These are phyloP conservation scores for Nannizzia gypsea DNA, from an alignment of 2,329 filamentous ascomycete genomes.

Conservation along the genomic window DNA sequence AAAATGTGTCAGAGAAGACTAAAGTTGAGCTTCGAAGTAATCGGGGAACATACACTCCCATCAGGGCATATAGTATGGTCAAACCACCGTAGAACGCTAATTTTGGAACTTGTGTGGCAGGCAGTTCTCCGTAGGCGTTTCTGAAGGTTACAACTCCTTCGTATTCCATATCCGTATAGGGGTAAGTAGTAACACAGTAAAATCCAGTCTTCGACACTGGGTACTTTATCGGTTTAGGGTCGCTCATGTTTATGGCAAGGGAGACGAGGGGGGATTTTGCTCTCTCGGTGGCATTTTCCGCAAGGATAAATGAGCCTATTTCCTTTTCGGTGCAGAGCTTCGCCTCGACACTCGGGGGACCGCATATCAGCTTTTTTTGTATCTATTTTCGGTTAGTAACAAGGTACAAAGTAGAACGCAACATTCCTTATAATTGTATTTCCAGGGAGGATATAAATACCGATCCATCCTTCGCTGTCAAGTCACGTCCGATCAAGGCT, in stretches of 20 bases:
- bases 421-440: neutral
- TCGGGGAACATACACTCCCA: conserved; percentile 49
- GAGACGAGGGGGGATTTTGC: conserved; percentile 65
- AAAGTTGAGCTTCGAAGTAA: neutral
- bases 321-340: conserved; percentile 65
- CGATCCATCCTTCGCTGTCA: conserved; percentile 42
- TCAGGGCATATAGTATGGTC: conserved; percentile 82
- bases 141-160: conserved; percentile 77
- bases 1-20: neutral
- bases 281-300: conserved; percentile 58
- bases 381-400: neutral
- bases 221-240: conserved; percentile 63
- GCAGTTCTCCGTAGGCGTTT: conserved; percentile 91
- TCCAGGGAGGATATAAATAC: conserved; percentile 31
- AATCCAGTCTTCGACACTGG: conserved; percentile 82
- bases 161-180: conserved; percentile 56
- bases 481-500: conserved; percentile 59
- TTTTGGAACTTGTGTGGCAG: conserved; percentile 91
- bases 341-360: conserved; percentile 54
- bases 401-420: neutral
- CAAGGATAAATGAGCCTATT: conserved; percentile 72
- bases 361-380: conserved; percentile 62
- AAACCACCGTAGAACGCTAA: conserved; percentile 93
- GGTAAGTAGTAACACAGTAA: conserved; percentile 78
- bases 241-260: conserved; percentile 68